These are phyloP conservation scores for Phoma herbarum DNA, from an alignment of 2,329 filamentous ascomycete genomes.

Conservation along the genomic window DNA sequence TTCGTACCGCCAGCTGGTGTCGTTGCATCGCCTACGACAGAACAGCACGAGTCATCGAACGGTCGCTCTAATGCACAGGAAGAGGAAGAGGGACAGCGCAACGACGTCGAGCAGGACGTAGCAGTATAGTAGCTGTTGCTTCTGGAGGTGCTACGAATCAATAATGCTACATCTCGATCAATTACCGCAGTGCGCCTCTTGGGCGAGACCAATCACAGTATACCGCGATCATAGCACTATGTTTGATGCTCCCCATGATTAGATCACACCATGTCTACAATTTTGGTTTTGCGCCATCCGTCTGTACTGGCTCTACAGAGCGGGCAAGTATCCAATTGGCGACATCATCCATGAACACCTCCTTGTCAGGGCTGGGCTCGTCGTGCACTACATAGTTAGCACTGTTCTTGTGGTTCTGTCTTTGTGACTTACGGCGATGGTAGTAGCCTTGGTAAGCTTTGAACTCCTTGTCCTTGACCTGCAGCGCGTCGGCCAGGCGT, in stretches of 20 bases:
- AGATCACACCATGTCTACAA: constrained; percentile 28
- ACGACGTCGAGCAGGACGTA: constrained; percentile 13
- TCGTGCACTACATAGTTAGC: constrained; percentile 48
- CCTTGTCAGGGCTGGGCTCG: constrained; percentile 48
- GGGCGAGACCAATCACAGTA: not conserved
- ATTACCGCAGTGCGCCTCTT: not conserved
- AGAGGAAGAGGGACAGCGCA: constrained; percentile 6
- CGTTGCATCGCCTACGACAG: constrained; percentile 41
- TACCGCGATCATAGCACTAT: not conserved
- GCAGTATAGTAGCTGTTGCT: constrained; percentile 13
- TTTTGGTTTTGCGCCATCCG: constrained; percentile 44
- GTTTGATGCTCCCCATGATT: not conserved
- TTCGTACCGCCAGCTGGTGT: constrained; percentile 53
- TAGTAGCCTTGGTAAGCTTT: constrained; percentile 79
- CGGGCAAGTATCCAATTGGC: constrained; percentile 48
- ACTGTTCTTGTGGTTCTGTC: not conserved
- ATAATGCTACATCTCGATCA: constrained; percentile 6
- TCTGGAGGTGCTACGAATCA: not conserved
- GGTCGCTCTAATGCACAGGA: constrained; percentile 23
- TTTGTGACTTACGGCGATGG: constrained; percentile 67
- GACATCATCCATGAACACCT: constrained; percentile 48
- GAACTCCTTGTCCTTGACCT: constrained; percentile 73
- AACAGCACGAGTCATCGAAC: constrained; percentile 23
- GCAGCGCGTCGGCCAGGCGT: constrained; percentile 67
- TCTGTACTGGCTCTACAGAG: constrained; percentile 42